Evolutionary conservation across 495 filamentous ascomycete species (phyloP), one percentile per base, ranked within the genome.

Genomic region (Penicillium dipodomyicola): DNA sequence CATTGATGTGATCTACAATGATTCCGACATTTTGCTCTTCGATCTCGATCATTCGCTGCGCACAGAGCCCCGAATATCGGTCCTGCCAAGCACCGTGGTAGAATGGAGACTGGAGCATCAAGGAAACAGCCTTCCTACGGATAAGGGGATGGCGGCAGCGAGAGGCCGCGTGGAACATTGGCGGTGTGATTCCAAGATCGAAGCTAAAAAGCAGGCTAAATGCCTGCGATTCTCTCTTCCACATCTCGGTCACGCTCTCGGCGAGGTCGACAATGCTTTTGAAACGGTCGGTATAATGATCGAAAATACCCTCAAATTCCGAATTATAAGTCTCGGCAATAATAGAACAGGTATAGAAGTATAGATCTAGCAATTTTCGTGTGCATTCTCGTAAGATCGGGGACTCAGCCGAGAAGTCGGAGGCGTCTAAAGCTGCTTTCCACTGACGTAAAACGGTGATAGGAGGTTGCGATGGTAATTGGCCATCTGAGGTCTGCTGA

Each of bases 81-180:
- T 56, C 54, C 20, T 43, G 45, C 54, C 54, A 56, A 12, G 35
- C 44, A 22, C 54, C 54, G 10, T 49, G 54, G 23, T 56, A 56
- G 17, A 49, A 40, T 5, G 30, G 35, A 4, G 54, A 56, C 6
- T 56, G 32, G 5, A 56, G 33, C 43, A 56, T 56, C 45, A 56
- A 19, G 6, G 17, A 14, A 4, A 49, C 44, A 7, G 54, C 54
- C 22, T 40, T 49, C 20, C 54, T 33, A 2, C 54, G 44, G 3
- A 56, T 49, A 5, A 32, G 1, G 14, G 45, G 35, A 44, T 56
- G 44, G 14, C 54, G 54, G 33, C 54, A 56, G 7, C 54, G 54
- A 4, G 54, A 56, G 3, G 54, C 54, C 9, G 42, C 45, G 19
- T 49, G 25, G 33, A 56, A 56, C 33, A 56, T 49, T 1, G 54